Conservation (phyloP, 148 eudicot genomes). For the Pharnaceum exiguum region DNA sequence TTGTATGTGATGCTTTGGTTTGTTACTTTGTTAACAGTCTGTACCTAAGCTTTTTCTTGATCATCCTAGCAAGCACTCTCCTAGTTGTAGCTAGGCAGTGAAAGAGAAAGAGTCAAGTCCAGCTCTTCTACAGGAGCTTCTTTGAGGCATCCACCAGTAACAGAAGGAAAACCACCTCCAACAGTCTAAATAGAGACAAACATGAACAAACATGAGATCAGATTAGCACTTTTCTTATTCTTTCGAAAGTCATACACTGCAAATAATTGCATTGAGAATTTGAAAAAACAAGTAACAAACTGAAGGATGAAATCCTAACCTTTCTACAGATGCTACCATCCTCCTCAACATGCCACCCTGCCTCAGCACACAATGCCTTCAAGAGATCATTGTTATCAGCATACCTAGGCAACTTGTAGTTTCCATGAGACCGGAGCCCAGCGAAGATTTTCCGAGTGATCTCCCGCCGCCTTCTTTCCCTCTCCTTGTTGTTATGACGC, state of each 20-base stretch:
- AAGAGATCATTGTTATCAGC: constrained; percentile 33
- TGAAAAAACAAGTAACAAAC: no score
- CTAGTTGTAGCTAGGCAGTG: constrained; percentile 21
- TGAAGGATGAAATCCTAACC: no score
- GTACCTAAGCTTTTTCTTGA: not conserved
- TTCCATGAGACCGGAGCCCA: constrained; percentile 33
- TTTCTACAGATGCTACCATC: constrained; percentile 34
- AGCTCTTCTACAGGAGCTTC: constrained; percentile 10
- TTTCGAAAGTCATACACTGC: no score
- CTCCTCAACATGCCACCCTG: constrained; percentile 36
- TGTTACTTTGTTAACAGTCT: not conserved
- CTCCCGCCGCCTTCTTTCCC: constrained; percentile 34
- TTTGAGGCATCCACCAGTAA: constrained; percentile 7
- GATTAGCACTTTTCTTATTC: no score
- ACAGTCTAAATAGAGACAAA: not conserved
- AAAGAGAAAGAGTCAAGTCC: constrained; percentile 22
- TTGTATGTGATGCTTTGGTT: no score
- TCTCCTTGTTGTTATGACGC: constrained; percentile 30
- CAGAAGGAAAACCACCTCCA: not conserved
- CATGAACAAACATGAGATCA: not conserved
- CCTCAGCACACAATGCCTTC: constrained; percentile 38
- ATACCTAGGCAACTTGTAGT: constrained; percentile 28
- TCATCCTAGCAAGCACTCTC: not conserved
- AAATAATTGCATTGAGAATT: no score
- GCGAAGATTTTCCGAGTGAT: constrained; percentile 21